phyloP scores from a whole-genome alignment of 2,329 filamentous ascomycete species.

The Ceratocystis papillata region DNA sequence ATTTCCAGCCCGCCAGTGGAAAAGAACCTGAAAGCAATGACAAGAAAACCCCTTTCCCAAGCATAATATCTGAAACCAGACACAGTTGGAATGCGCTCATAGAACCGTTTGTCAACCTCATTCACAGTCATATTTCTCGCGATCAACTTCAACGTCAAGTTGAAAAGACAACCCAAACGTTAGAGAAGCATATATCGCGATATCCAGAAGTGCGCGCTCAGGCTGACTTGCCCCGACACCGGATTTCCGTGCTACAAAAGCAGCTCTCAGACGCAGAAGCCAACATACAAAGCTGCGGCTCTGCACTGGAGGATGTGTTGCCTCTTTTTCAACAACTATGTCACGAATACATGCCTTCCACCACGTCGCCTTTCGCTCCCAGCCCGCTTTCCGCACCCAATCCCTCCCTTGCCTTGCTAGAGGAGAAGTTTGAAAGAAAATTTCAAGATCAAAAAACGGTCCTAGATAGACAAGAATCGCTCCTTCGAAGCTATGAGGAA shows the following conservation, averaged over 20 bases:
- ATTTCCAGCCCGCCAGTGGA: too few species aligned
- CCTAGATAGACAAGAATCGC: neutral
- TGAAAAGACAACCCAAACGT: neutral
- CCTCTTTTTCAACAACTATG: slow-evolving; percentile 2
- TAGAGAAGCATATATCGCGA: slow-evolving; percentile 17
- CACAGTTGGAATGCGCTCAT: neutral
- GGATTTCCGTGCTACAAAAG: slow-evolving; percentile 7
- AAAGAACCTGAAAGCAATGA: neutral
- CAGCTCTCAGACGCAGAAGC: neutral
- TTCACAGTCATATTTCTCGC: neutral
- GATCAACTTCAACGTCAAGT: slow-evolving; percentile 10
- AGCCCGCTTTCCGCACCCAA: neutral
- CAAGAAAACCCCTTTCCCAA: neutral
- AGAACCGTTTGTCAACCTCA: neutral
- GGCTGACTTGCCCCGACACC: slow-evolving; percentile 10
- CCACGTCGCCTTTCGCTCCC: too few species aligned
- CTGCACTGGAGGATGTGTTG: neutral
- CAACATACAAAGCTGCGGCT: neutral
- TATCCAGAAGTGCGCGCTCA: slow-evolving; percentile 15
- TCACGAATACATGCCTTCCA: neutral
- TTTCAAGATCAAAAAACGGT: neutral
- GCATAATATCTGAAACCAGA: neutral
- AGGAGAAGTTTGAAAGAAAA: neutral
- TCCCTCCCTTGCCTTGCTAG: neutral
- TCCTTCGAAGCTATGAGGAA: neutral